phyloP scores from a whole-genome alignment of 257 asterid genomes.

The Verbascum thapsus region DNA sequence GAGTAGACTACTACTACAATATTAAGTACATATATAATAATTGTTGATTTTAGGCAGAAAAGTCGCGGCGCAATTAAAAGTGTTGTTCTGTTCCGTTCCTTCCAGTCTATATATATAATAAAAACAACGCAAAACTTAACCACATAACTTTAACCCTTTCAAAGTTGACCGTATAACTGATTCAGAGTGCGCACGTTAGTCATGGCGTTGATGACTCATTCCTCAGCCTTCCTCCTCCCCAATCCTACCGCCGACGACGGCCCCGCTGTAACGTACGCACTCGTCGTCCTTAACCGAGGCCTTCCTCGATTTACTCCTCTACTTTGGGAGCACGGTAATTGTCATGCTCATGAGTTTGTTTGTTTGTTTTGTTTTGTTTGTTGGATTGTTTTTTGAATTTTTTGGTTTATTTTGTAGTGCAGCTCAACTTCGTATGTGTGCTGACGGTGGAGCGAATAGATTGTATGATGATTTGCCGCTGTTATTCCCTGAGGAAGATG shows the following conservation, averaged over 20 bases:
- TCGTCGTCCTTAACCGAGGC: conserved; percentile 70
- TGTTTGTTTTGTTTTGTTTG: background rate
- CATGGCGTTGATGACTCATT: conserved; percentile 72
- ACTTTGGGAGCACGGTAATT: conserved; percentile 81
- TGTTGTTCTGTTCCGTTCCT: no score
- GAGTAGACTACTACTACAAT: no score
- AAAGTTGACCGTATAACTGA: no score
- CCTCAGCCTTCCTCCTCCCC: conserved; percentile 76
- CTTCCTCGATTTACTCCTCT: conserved; percentile 83
- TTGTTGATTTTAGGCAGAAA: no score
- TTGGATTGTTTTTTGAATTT: background rate
- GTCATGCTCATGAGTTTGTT: background rate
- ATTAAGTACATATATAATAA: no score
- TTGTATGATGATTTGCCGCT: conserved; percentile 82
- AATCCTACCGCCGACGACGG: conserved; percentile 38
- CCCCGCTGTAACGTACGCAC: conserved; percentile 54
- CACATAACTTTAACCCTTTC: no score
- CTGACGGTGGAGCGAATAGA: conserved; percentile 95
- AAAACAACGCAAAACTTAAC: no score
- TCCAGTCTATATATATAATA: no score
- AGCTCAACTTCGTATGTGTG: conserved; percentile 80
- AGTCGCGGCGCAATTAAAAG: no score
- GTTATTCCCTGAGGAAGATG: conserved; percentile 62
- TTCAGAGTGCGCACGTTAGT: conserved; percentile 1
- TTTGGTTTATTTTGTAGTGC: conserved; percentile 50